phyloP scores from a whole-genome alignment of 768 basidiomycete genomes.

The Tulasnella sp. region DNA sequence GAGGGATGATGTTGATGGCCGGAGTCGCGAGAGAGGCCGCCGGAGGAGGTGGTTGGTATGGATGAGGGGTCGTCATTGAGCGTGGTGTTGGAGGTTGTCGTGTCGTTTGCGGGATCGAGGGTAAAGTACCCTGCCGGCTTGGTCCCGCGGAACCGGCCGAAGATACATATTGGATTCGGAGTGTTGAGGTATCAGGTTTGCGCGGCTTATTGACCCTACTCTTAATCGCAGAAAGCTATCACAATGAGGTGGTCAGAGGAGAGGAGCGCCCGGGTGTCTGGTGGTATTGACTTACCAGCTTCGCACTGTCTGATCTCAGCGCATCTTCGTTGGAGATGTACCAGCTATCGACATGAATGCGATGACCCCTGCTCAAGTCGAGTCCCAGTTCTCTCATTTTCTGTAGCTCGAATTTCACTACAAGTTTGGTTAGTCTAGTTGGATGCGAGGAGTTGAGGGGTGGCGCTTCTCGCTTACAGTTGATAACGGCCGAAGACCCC shows the following conservation, averaged over 20 bases:
- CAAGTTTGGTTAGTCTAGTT: neutral
- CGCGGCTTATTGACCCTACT: neutral
- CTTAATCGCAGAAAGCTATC: neutral
- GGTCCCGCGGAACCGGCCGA: neutral
- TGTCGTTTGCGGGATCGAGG: neutral
- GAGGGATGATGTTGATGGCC: neutral
- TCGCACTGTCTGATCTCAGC: neutral
- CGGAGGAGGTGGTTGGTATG: neutral
- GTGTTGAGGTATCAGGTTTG: neutral
- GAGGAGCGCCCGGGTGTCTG: neutral
- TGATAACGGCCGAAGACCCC: neutral
- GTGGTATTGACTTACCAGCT: neutral
- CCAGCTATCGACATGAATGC: neutral
- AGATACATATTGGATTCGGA: neutral
- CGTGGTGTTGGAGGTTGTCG: neutral
- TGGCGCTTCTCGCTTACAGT: neutral
- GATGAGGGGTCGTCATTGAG: neutral
- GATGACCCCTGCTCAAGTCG: neutral
- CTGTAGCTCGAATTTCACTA: neutral
- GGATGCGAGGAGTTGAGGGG: neutral
- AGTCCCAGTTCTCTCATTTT: neutral
- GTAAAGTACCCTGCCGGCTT: neutral
- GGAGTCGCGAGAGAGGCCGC: neutral
- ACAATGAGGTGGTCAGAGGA: neutral
- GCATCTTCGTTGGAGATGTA: neutral